Conservation (phyloP, 2,329 filamentous ascomycete genomes). For the Thielaviopsis musarum region DNA sequence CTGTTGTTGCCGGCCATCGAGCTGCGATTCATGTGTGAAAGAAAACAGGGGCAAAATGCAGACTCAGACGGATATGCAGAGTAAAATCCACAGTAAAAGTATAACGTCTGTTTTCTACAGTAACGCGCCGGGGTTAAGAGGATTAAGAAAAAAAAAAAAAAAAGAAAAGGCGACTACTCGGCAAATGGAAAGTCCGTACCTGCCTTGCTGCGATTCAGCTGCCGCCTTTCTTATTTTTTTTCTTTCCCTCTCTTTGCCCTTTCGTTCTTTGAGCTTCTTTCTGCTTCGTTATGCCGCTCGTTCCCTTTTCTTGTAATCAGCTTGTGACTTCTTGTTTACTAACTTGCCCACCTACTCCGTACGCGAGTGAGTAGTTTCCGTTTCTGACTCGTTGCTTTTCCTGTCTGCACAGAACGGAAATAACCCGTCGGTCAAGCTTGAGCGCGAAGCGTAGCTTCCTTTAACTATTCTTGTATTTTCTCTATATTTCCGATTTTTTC, state of each 20-base stretch:
- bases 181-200: neutral
- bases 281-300: neutral
- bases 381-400: neutral
- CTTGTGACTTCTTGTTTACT: neutral
- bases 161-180: neutral
- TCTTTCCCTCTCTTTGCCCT: neutral
- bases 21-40: no score
- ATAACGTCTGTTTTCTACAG: no score
- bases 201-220: neutral
- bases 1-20: no score
- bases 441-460: neutral
- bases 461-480: neutral
- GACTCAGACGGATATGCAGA: no score
- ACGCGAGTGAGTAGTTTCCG: neutral
- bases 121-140: neutral
- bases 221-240: neutral
- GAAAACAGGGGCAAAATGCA: no score
- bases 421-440: neutral
- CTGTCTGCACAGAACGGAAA: neutral
- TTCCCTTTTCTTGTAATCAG: no score
- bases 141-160: no score
- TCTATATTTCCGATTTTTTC: no score
- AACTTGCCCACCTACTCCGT: neutral
- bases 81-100: no score
- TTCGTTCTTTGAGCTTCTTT: neutral